These are phyloP conservation scores for Cercospora janseana DNA, from an alignment of 2,329 filamentous ascomycete species.

Conservation along the genomic window DNA sequence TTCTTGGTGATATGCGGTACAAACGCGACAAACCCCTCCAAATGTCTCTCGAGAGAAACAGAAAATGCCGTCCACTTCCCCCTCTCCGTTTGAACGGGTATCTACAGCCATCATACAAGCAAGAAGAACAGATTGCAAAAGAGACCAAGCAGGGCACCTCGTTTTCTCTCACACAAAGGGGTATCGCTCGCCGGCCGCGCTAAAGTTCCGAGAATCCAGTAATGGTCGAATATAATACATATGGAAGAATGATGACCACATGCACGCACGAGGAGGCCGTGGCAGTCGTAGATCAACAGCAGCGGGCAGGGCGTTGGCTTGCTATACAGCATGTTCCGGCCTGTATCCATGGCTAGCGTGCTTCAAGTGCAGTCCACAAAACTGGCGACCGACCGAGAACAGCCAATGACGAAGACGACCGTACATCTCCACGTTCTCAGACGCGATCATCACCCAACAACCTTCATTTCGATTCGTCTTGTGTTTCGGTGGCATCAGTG, in stretches of 20 bases:
- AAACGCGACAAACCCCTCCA: background rate
- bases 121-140: background rate
- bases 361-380: constrained; percentile 8
- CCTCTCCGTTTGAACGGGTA: background rate
- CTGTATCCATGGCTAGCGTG: constrained; percentile 22
- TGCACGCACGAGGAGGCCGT: background rate
- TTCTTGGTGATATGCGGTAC: too few relatives aligned
- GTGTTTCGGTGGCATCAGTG: constrained; percentile 8
- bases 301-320: too few relatives aligned
- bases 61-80: background rate
- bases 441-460: constrained; percentile 12
- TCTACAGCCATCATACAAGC: constrained; percentile 4
- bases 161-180: constrained; percentile 6
- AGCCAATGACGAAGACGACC: constrained; percentile 13
- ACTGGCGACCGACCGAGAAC: background rate
- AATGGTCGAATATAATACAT: background rate
- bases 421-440: constrained; percentile 18
- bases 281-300: background rate
- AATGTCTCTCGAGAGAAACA: background rate
- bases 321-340: too few relatives aligned
- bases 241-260: background rate
- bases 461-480: constrained; percentile 10
- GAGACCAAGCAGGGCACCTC: background rate
- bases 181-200: constrained; percentile 10
- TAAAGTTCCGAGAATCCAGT: background rate